Evolutionary conservation across 2,329 filamentous ascomycete genomes (phyloP), one percentile per base, ranked within the genome.

Genomic region (Trichoderma sp.): DNA sequence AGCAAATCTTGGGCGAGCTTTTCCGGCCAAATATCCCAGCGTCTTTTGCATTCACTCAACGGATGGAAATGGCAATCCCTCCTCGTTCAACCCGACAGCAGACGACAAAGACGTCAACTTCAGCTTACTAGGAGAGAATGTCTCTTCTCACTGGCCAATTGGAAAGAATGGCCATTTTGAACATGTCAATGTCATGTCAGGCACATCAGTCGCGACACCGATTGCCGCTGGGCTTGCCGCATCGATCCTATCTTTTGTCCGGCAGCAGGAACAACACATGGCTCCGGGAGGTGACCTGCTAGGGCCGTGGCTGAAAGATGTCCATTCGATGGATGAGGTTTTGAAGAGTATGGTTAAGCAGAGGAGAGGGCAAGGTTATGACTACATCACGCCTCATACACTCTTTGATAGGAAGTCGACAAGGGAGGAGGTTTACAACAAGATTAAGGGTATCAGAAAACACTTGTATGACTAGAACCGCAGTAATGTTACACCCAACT

Each of bases 21-120:
- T 67, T 18, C 64, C 64, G 4, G 64, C 64, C 4, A 67, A 58
- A 15, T 58, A 67, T 14, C 51, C 64, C 4, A 32, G 51, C 15
- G 64, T 67, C 15, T 67, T 67, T 58, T 58, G 64, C 15, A 67
- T 67, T 21, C 64, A 67, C 51, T 67, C 64, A 11, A 67, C 64
- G 4, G 64, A 67, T 43, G 51, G 51, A 18, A 43, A 58, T 9
- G 64, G 64, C 6, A 58, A 67, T 21, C 64, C 64, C 11, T 67
- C 64, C 4, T 7, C 11, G 3, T 67, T 67, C 14, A 67, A 67
- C 47, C 64, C 64, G 2, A 58, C 51, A 11, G 51, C 64, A 30
- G 51, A 58, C 34, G 64, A 67, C 1, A 67, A 32, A 28, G 64
- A 58, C 2, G 64, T 43, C 18, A 67, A 67, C 64, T 67, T 67